A percentile compares a stretch with the other conserved stretches of the same genome.
Evolutionary conservation across 305 asterid species (phyloP).

Genomic region (Striga hermonthica): DNA sequence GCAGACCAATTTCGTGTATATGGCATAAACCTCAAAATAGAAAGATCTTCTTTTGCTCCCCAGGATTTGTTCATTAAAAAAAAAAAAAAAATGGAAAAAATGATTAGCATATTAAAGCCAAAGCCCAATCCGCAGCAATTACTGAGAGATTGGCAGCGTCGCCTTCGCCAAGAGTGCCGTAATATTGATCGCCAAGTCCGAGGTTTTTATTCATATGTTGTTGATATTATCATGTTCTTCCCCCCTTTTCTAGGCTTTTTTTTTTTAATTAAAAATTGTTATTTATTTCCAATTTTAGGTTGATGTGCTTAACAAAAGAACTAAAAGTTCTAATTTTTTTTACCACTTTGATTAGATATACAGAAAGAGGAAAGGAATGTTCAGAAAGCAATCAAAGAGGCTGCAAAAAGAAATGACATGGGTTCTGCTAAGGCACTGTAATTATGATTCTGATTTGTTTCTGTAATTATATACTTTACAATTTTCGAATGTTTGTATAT

Average conservation of each 20-base stretch:
- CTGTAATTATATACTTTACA: background rate
- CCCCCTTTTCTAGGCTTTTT: no score
- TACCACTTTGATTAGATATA: constrained; percentile 49
- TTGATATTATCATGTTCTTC: background rate
- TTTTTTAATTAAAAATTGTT: no score
- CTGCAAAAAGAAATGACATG: constrained; percentile 84
- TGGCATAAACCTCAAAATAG: background rate
- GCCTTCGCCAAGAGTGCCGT: constrained; percentile 87
- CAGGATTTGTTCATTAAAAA: background rate
- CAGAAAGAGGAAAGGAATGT: constrained; percentile 84
- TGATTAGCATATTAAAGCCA: constrained; percentile 68
- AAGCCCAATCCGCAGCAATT: constrained; percentile 81
- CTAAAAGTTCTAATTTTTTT: background rate
- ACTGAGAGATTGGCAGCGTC: constrained; percentile 94
- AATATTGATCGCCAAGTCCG: constrained; percentile 87
- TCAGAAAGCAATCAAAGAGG: constrained; percentile 84
- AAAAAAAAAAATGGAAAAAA: constrained; percentile 50
- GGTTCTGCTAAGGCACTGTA: constrained; percentile 80
- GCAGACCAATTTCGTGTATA: no score
- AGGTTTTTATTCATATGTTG: constrained; percentile 38
- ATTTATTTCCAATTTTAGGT: no score
- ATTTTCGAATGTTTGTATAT: background rate
- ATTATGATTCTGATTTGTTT: background rate
- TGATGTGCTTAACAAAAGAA: background rate
- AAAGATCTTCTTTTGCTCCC: no score